Conservation (phyloP, 2,329 filamentous ascomycete genomes). For the Cordyceps tenuipes region DNA sequence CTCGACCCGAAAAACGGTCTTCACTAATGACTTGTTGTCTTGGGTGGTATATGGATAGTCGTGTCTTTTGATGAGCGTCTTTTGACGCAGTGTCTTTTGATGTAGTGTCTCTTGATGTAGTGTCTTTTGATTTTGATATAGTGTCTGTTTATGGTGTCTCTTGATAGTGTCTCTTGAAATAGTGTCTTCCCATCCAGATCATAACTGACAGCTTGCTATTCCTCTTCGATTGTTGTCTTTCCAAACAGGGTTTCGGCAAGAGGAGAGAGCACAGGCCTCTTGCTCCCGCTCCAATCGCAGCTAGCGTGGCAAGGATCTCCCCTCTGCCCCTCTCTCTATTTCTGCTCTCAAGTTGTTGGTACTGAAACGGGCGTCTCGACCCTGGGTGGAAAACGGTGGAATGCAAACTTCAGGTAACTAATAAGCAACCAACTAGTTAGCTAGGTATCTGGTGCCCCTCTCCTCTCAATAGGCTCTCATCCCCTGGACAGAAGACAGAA, state of each 20-base stretch:
- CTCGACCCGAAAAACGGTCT: background rate
- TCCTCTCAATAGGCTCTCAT: no score
- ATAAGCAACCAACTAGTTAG: no score
- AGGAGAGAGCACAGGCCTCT: background rate
- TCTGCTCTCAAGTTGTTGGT: background rate
- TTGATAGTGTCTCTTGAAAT: no score
- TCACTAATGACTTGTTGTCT: no score
- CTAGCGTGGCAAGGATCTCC: background rate
- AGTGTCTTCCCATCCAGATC: background rate
- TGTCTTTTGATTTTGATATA: no score
- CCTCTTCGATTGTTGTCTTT: background rate
- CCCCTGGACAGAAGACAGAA: background rate
- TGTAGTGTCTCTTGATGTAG: no score
- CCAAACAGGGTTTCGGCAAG: background rate
- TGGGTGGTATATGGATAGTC: no score
- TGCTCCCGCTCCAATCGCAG: conserved; percentile 2
- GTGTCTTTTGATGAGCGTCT: no score
- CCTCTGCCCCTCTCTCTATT: no score
- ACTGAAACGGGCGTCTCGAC: conserved; percentile 3
- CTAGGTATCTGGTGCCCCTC: background rate
- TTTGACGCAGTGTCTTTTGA: no score
- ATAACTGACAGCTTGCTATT: background rate
- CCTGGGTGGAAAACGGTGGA: background rate
- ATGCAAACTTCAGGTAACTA: background rate
- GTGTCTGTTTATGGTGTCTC: no score